Conservation (phyloP, 345 rosid genomes). For the Eucalyptus regnans region DNA sequence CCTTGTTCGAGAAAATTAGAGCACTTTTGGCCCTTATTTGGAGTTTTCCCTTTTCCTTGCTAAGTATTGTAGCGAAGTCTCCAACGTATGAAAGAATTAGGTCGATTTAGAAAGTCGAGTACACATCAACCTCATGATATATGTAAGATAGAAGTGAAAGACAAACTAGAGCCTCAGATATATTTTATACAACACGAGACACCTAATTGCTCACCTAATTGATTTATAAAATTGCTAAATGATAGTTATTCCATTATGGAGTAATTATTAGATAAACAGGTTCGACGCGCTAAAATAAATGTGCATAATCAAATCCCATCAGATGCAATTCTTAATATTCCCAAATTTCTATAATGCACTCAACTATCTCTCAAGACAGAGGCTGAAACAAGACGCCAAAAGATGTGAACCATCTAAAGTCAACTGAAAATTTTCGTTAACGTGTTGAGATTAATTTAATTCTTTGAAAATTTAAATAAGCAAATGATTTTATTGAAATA, state of each 20-base stretch:
- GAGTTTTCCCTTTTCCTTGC: no score
- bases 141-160: neutral
- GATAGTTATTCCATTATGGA: neutral
- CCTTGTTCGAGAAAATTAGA: no score
- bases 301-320: neutral
- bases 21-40: rapidly evolving
- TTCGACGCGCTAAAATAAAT: neutral
- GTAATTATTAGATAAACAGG: neutral
- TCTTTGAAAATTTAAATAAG: neutral
- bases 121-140: neutral
- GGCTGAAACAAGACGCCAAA: neutral
- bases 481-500: neutral
- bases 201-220: no score
- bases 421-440: neutral
- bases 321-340: neutral
- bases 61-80: neutral
- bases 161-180: neutral
- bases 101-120: neutral
- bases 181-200: neutral
- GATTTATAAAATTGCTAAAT: neutral
- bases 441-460: neutral
- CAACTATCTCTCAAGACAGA: neutral
- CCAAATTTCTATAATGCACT: neutral
- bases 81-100: no score
- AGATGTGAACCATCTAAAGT: neutral